Percentiles rank a stretch among this genome's conserved stretches.
Conservation (phyloP, 768 basidiomycete species). For the Lactarius psammicola region DNA sequence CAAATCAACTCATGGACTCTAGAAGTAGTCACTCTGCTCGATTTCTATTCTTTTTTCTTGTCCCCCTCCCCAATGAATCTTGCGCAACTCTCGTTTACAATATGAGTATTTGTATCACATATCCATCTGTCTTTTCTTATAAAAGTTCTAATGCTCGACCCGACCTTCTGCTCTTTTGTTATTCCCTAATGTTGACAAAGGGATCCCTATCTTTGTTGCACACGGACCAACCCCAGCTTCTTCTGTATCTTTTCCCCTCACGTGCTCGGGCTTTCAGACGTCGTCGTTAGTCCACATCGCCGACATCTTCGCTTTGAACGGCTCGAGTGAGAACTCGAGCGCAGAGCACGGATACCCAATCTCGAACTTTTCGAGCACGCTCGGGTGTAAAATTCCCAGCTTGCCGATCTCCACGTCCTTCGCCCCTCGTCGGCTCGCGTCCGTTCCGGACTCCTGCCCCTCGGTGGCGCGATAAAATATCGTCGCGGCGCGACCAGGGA, state of each 20-base stretch:
- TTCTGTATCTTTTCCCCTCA: neutral
- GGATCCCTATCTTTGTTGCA: neutral
- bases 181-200: neutral
- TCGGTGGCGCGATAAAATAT: conserved; percentile 74
- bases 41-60: neutral
- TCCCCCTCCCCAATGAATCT: neutral
- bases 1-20: neutral
- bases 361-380: conserved; percentile 89
- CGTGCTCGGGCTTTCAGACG: conserved; percentile 4
- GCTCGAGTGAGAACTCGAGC: conserved; percentile 91
- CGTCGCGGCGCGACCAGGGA: conserved; percentile 91
- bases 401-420: conserved; percentile 76
- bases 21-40: neutral
- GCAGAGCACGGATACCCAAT: conserved; percentile 93
- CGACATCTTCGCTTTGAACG: conserved; percentile 77
- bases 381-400: conserved; percentile 93
- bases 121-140: conserved; percentile 7
- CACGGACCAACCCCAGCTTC: neutral
- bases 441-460: conserved; percentile 43
- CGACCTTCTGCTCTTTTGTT: neutral
- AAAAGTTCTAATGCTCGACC: conserved; percentile 4
- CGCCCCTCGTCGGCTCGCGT: conserved; percentile 41
- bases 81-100: neutral
- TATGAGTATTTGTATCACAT: conserved; percentile 4
- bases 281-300: conserved; percentile 57